Evolutionary conservation across 148 eudicot genomes (phyloP).

Genomic region (Rhododendron mucronatum): DNA sequence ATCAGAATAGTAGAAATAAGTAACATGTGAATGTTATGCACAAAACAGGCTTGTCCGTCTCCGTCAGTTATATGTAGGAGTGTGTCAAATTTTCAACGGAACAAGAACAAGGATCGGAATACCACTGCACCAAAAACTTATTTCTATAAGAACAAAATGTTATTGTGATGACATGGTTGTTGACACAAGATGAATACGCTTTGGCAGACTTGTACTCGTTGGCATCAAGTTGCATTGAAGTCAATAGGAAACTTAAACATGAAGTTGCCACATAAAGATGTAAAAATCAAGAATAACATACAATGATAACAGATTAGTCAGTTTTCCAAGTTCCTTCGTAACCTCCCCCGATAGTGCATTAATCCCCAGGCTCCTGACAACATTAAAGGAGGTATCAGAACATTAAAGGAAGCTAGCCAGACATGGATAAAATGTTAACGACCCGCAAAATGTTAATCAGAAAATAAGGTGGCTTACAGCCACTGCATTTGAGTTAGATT

Average conservation of each 20-base stretch:
- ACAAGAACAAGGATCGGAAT: neutral
- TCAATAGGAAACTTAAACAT: neutral
- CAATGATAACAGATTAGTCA: neutral
- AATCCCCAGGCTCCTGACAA: neutral
- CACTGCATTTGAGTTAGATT: conserved; percentile 63
- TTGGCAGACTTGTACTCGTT: neutral
- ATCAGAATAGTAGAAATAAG: neutral
- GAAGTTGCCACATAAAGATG: neutral
- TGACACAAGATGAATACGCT: neutral
- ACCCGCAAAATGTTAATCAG: neutral
- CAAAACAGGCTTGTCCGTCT: neutral
- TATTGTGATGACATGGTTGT: neutral
- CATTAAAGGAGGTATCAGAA: conserved; percentile 24
- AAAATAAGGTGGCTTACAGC: conserved; percentile 39
- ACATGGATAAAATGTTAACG: conserved; percentile 16
- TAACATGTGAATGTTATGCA: neutral
- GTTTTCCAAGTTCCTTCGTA: neutral
- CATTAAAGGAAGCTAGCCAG: neutral
- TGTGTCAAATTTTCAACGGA: neutral
- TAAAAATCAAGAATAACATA: neutral
- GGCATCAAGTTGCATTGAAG: neutral
- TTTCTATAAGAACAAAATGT: neutral
- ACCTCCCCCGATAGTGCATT: neutral
- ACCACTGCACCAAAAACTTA: neutral
- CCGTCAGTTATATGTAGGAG: neutral